Percentiles rank a stretch among this genome's conserved stretches.
These are phyloP conservation scores for Xylariaceae sp. DNA, from an alignment of 2,329 filamentous ascomycete genomes.

Conservation along the genomic window DNA sequence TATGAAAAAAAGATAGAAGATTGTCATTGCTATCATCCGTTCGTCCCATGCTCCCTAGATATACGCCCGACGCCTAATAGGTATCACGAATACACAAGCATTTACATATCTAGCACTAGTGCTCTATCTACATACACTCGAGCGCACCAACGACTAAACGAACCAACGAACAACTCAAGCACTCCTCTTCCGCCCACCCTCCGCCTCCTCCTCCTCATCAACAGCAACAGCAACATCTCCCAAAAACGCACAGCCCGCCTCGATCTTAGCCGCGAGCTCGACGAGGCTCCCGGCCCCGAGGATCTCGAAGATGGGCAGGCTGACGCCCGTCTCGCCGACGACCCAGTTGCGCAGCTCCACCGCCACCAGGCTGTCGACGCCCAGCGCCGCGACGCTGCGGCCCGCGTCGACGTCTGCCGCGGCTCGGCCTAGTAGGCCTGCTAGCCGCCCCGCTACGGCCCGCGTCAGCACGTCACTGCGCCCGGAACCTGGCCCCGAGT, in stretches of 20 bases:
- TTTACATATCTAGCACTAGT: too few species aligned
- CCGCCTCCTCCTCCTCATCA: background rate
- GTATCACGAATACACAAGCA: too few species aligned
- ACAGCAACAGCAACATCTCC: too few species aligned
- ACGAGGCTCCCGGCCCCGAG: background rate
- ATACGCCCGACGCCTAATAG: too few species aligned
- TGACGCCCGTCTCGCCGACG: background rate
- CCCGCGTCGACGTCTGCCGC: too few species aligned
- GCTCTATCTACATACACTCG: too few species aligned
- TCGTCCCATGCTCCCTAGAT: too few species aligned
- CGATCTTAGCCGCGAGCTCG: background rate
- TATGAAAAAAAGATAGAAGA: background rate
- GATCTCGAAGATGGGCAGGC: background rate
- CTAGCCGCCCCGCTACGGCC: constrained; percentile 1
- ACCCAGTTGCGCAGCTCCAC: background rate
- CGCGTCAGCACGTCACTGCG: background rate
- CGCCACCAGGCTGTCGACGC: background rate
- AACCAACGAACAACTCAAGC: too few species aligned
- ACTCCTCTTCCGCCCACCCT: background rate
- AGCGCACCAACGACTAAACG: too few species aligned
- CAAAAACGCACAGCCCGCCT: background rate
- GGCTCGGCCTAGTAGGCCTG: constrained; percentile 4
- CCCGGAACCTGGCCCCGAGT: background rate
- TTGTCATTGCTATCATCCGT: background rate
- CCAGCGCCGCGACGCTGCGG: background rate